These are phyloP conservation scores for Euphorbia corollata DNA, from an alignment of 441 rosid species.

Conservation along the genomic window DNA sequence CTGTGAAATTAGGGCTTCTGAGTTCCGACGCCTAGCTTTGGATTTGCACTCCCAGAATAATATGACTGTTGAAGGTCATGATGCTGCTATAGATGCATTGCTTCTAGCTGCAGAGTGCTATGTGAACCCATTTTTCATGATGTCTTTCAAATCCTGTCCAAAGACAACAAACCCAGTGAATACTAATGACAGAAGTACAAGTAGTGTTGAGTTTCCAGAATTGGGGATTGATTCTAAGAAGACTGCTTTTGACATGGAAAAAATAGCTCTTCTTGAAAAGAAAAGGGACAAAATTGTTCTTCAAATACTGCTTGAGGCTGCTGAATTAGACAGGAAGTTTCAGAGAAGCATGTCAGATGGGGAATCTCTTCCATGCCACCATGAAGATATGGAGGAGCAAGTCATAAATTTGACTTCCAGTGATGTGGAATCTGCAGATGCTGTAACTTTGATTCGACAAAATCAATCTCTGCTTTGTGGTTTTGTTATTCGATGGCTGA, in stretches of 20 bases:
- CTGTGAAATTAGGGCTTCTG: conserved; percentile 77
- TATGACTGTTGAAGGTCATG: conserved; percentile 57
- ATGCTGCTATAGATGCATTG: conserved; percentile 78
- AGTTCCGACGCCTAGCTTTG: conserved; percentile 66
- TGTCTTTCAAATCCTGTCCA: conserved; percentile 38
- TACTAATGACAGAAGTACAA: conserved; percentile 21
- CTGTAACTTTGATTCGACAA: conserved; percentile 73
- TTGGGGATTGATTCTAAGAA: conserved; percentile 28
- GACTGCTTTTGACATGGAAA: conserved; percentile 34
- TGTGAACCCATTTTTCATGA: conserved; percentile 73
- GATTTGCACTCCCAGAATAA: conserved; percentile 55
- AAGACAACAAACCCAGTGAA: conserved; percentile 23
- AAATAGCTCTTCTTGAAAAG: conserved; percentile 51
- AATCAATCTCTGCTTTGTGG: conserved; percentile 59
- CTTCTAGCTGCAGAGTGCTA: conserved; percentile 89
- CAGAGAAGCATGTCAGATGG: conserved; percentile 31
- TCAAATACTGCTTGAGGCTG: conserved; percentile 65
- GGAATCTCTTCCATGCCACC: conserved; percentile 24
- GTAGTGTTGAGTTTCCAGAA: conserved; percentile 28
- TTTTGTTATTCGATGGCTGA: conserved; percentile 56
- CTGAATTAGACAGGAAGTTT: conserved; percentile 57
- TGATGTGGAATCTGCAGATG: conserved; percentile 56
- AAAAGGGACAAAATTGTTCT: conserved; percentile 72
- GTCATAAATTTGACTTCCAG: conserved; percentile 42
- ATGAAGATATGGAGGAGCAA: conserved; percentile 41